A percentile compares a stretch with the other conserved stretches of the same genome.
Conservation (phyloP, 257 asterid species). For the Nicotiana otophora region DNA sequence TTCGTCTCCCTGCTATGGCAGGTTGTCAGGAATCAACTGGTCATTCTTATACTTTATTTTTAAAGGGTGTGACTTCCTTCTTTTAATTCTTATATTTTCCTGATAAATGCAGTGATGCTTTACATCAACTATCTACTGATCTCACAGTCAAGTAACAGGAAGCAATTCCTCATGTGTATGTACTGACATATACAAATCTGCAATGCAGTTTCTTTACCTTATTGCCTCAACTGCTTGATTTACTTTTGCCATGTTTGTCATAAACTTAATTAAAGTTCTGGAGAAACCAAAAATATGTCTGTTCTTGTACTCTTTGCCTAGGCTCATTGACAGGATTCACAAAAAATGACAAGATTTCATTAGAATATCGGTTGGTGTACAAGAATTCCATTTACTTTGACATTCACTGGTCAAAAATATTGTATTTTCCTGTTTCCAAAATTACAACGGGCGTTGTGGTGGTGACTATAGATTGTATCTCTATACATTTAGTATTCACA, state of each 20-base stretch:
- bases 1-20: no score
- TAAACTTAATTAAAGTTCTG: not conserved
- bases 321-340: not conserved
- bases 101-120: no score
- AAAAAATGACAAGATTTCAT: not conserved
- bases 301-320: not conserved
- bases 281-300: not conserved
- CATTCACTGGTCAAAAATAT: not conserved
- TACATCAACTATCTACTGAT: no score
- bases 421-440: not conserved
- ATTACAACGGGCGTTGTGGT: not conserved
- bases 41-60: no score
- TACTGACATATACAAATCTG: not conserved
- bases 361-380: not conserved
- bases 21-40: no score
- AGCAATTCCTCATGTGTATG: not conserved
- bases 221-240: not conserved
- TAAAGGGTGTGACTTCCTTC: no score
- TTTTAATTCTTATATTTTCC: no score
- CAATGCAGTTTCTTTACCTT: not conserved
- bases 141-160: not conserved
- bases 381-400: not conserved
- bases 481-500: constrained; percentile 2
- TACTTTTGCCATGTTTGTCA: not conserved
- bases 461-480: not conserved